Evolutionary conservation across 257 asterid species (phyloP), one percentile per base, ranked within the genome.

Genomic region (Nicotiana tomentosiformis): DNA sequence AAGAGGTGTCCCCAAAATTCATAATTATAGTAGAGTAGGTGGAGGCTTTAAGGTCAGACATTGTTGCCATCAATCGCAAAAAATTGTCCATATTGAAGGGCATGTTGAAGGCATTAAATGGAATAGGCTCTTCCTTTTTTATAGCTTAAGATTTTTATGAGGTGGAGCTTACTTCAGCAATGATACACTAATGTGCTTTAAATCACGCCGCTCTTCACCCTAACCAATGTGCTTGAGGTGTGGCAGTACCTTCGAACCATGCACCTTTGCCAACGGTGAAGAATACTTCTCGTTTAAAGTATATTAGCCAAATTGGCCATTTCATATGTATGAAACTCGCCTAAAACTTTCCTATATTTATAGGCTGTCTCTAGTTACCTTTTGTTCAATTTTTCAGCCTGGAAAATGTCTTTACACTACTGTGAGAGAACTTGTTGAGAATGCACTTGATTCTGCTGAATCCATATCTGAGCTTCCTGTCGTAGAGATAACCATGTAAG

Each of bases 381-480:
- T 83, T 80, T 82, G 26, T 49, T 85, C 77, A 30, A n/a, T 33
- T 57, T 83, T 70, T 66, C 92, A 93, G 98, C 98, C 98, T 29
- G 98, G 98, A 82, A 94, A 94, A 86, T 86, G 90, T 82, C 86
- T 94, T 82, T 94, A 94, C 86, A 94, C 98, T 81, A 94, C 98
- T 66, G 97, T 94, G 69, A 86, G 98, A 83, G 97, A 94, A 90
- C 97, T 94, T 82, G 97, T 94, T 82, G 98, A 94, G 85, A 94
- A 94, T 93, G 94, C 97, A 10, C 98, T 94, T 82, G 98, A 94
- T 87, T 94, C 98, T 81, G 96, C 98, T 20, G 98, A 94, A 88
- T 90, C 98, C 53, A 91, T 94, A 81, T 87, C 95, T 6, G 93
- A 94, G 85, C 97, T 94, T 87, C 98, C 97, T 0, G 43, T 91